phyloP scores from a whole-genome alignment of 2,329 filamentous ascomycete genomes.

The Aspergillus sergii region DNA sequence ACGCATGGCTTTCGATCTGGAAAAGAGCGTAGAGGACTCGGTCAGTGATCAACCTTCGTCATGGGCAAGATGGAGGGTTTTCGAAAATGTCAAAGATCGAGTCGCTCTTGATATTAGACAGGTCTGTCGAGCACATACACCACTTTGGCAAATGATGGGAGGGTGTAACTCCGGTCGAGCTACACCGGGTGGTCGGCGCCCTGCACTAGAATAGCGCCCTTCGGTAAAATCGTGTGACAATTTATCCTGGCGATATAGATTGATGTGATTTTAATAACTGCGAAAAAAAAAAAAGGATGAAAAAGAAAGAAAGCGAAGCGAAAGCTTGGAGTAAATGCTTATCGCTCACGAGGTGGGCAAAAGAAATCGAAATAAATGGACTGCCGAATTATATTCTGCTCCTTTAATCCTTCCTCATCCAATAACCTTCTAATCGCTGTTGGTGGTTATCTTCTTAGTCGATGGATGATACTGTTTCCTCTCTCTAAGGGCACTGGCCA shows the following conservation, averaged over 20 bases:
- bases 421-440: background rate
- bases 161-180: conserved; percentile 26
- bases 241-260: background rate
- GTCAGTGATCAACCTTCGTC: conserved; percentile 6
- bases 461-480: background rate
- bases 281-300: background rate
- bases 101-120: conserved; percentile 3
- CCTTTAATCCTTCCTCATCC: background rate
- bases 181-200: conserved; percentile 14
- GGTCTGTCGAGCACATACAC: conserved; percentile 14
- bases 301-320: background rate
- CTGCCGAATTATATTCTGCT: too few species aligned
- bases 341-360: background rate
- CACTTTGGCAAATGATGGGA: conserved; percentile 4
- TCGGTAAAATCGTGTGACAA: background rate
- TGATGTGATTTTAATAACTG: background rate
- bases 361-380: background rate
- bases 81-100: background rate
- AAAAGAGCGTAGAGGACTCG: background rate
- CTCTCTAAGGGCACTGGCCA: background rate
- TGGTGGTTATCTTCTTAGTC: background rate
- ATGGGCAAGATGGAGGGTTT: background rate
- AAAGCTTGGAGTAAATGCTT: conserved; percentile 4
- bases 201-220: conserved; percentile 12
- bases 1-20: conserved; percentile 28